phyloP scores from a whole-genome alignment of 352 stramenopile species.

The Globisporangium viniferum region DNA sequence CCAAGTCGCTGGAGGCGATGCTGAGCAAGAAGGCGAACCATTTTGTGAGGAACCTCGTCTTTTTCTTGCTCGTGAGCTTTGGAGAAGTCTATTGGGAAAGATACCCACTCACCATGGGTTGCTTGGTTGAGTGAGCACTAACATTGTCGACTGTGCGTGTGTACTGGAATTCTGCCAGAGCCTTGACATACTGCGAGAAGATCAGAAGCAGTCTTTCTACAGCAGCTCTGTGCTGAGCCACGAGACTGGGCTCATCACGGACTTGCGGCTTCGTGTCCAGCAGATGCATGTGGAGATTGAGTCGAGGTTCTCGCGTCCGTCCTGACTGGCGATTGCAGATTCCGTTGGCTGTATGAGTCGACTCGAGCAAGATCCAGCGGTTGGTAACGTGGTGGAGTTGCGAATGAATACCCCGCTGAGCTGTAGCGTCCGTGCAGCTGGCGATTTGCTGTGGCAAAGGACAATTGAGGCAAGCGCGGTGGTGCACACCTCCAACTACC shows the following conservation, averaged over 20 bases:
- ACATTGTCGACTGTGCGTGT: not conserved
- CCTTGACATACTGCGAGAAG: not conserved
- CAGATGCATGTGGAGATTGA: not conserved
- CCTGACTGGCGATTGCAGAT: not conserved
- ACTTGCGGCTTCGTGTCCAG: not conserved
- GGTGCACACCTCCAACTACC: slow-evolving; percentile 17
- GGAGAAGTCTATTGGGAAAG: no score
- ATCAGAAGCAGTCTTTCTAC: slow-evolving; percentile 1
- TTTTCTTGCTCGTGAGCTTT: not conserved
- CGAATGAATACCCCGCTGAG: slow-evolving; percentile 11
- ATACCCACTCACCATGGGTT: no score
- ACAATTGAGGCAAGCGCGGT: not conserved
- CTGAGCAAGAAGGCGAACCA: slow-evolving; percentile 18
- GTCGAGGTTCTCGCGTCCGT: not conserved
- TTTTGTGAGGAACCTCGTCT: slow-evolving; percentile 5
- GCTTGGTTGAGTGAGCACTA: not conserved
- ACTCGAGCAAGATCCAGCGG: not conserved
- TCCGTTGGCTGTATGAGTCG: not conserved
- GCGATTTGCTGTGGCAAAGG: not conserved
- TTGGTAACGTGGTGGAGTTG: slow-evolving; percentile 12
- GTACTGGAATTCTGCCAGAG: no score
- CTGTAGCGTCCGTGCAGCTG: not conserved
- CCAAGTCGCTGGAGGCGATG: slow-evolving; percentile 37
- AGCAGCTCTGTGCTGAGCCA: not conserved
- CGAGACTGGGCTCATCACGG: not conserved